Conservation (phyloP, 192 early-diverging fungal species). For the Spinellus fusiger region DNA sequence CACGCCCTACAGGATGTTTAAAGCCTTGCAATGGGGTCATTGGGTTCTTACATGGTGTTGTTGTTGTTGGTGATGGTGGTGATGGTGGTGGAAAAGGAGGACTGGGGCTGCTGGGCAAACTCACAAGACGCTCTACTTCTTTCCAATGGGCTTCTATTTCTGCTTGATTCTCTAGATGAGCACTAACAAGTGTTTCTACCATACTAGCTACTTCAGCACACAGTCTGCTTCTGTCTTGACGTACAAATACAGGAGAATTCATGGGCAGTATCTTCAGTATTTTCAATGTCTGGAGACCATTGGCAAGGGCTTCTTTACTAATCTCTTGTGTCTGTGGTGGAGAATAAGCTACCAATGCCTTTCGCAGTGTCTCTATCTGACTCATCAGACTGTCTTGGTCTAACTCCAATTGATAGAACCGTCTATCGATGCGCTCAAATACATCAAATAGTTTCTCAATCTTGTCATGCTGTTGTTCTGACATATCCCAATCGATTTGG, state of each 20-base stretch:
- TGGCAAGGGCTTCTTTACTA: background rate
- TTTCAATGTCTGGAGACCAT: background rate
- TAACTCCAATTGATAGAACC: conserved; percentile 19
- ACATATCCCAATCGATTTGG: conserved; percentile 22
- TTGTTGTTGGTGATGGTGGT: background rate
- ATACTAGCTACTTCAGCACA: conserved; percentile 4
- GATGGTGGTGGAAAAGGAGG: background rate
- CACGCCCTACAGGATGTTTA: background rate
- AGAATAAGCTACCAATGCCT: background rate
- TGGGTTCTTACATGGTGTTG: background rate
- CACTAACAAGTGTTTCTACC: background rate
- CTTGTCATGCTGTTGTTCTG: conserved; percentile 20
- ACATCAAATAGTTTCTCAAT: conserved; percentile 26
- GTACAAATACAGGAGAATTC: conserved; percentile 1
- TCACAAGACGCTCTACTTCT: background rate
- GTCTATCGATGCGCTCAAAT: conserved; percentile 18
- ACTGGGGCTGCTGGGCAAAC: background rate
- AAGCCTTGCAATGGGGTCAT: background rate
- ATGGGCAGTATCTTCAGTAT: conserved; percentile 10
- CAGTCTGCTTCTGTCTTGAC: conserved; percentile 7
- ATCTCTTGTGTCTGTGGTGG: background rate
- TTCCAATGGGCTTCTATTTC: background rate
- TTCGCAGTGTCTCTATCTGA: conserved; percentile 9
- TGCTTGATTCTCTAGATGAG: background rate
- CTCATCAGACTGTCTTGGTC: conserved; percentile 15